phyloP scores from a whole-genome alignment of 1,284 basidiomycete genomes.

The Omphalotus olearius region DNA sequence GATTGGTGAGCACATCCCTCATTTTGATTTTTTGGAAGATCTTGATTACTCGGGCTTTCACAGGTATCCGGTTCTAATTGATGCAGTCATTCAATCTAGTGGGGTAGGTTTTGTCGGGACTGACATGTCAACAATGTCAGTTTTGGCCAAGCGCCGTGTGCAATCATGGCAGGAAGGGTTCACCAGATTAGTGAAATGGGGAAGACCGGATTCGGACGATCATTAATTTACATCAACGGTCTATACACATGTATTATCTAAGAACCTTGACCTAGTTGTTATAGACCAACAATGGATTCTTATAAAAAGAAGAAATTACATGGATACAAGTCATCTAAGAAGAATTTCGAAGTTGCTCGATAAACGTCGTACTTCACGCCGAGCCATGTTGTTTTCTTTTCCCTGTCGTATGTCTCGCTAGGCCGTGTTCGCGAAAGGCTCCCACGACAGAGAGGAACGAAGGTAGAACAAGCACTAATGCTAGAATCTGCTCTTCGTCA shows the following conservation, averaged over 20 bases:
- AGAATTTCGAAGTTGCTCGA: too few relatives aligned
- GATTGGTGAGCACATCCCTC: constrained; percentile 42
- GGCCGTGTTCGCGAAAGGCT: constrained; percentile 27
- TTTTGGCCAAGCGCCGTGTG: constrained; percentile 57
- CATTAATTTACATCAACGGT: constrained; percentile 29
- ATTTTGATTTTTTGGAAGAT: not conserved
- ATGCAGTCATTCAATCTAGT: constrained; percentile 64
- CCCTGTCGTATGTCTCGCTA: constrained; percentile 7
- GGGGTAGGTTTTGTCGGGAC: constrained; percentile 70
- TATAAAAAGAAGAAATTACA: constrained; percentile 48
- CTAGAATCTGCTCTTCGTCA: constrained; percentile 24
- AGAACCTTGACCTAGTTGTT: constrained; percentile 37
- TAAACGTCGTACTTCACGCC: too few relatives aligned
- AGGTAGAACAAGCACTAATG: constrained; percentile 30
- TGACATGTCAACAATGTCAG: constrained; percentile 63
- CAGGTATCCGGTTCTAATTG: constrained; percentile 67
- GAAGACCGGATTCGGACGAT: constrained; percentile 40
- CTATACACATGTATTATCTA: constrained; percentile 27
- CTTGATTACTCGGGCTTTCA: not conserved
- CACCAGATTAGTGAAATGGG: constrained; percentile 51
- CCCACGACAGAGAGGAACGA: constrained; percentile 28
- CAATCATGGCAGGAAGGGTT: constrained; percentile 59
- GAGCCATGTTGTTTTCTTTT: too few relatives aligned
- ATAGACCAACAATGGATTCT: too few relatives aligned
- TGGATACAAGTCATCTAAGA: too few relatives aligned